Evolutionary conservation across 140 eudicot species (phyloP), one percentile per base, ranked within the genome.

Genomic region (Stevia rebaudiana): DNA sequence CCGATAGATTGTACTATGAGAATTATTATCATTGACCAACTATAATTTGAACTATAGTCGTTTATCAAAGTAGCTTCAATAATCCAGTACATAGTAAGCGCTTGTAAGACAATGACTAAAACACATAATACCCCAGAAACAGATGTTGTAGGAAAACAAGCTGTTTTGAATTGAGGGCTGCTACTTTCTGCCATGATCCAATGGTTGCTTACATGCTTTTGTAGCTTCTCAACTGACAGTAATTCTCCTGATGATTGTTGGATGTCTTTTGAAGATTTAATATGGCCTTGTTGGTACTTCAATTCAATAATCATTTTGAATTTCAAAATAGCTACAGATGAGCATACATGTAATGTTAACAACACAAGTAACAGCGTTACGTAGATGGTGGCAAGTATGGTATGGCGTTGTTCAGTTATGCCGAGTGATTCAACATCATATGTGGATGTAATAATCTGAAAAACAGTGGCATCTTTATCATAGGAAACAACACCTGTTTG

Each of bases 101-200:
- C 13, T 11, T 53, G 61, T 6, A 53, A 53, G 61, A 53, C 6
- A n/a, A 10, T n/a, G 39, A 13, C 11, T 4, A 23, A 25, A 53
- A 7, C 61, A 53, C 39, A 53, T 24, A 53, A 24, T 24, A 53
- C 39, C 61, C 61, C 61, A 28, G 61, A 25, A 25, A 21, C 61
- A 25, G 39, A 11, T 6, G 61, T 25, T 1, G 61, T 53, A 4
- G 1, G 4, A 24, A 13, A 53, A 39, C 39, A 53, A 53, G 61
- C 19, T 8, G 19, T 5, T 11, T 24, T 13, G 39, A 53, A 53
- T 24, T 53, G 39, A 10, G 61, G 61, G 61, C 39, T 53, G 18
- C 59, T 36, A 23, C 59, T 52, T 52, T 8, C 59, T 11, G 59
- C 59, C 59, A 52, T 23, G 35, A 52, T 52, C 59, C 59, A 52